Conservation (phyloP, 2,329 filamentous ascomycete genomes). For the Tothia fuscella region DNA sequence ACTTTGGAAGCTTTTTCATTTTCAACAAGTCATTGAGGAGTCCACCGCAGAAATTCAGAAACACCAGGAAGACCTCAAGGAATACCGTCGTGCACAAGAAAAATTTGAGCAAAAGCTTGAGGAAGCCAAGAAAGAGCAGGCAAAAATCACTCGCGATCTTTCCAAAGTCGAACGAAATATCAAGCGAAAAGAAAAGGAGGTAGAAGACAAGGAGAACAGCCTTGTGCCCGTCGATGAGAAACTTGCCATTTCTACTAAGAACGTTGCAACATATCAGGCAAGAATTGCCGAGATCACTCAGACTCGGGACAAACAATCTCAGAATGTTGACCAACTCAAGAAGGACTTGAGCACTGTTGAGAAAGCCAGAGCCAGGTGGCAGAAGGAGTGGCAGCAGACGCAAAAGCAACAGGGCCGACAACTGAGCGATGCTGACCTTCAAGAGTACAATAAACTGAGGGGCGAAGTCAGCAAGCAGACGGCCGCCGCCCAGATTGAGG, state of each 20-base stretch:
- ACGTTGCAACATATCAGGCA: slow-evolving; percentile 54
- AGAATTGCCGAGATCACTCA: slow-evolving; percentile 61
- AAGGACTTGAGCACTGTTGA: slow-evolving; percentile 76
- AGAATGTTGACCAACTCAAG: slow-evolving; percentile 58
- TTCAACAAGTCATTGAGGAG: slow-evolving; percentile 85
- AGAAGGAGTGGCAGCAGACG: slow-evolving; percentile 73
- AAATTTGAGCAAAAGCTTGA: slow-evolving; percentile 72
- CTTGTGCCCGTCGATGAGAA: slow-evolving; percentile 89
- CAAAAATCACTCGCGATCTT: slow-evolving; percentile 62
- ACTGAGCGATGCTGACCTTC: slow-evolving; percentile 72
- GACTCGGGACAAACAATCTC: slow-evolving; percentile 61
- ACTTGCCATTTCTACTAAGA: slow-evolving; percentile 62
- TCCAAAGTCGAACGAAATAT: slow-evolving; percentile 75
- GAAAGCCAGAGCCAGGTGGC: slow-evolving; percentile 80
- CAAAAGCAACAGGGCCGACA: slow-evolving; percentile 79
- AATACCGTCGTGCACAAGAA: slow-evolving; percentile 78
- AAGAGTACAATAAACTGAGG: slow-evolving; percentile 76
- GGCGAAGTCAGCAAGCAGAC: slow-evolving; percentile 76
- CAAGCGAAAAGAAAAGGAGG: slow-evolving; percentile 71
- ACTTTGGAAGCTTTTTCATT: slow-evolving; percentile 93
- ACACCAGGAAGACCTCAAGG: slow-evolving; percentile 89
- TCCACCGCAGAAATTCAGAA: slow-evolving; percentile 83
- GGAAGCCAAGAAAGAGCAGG: slow-evolving; percentile 71
- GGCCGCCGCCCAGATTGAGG: slow-evolving; percentile 66
- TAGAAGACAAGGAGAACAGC: slow-evolving; percentile 75